Percentiles rank a stretch among this genome's conserved stretches.
Conservation (phyloP, 192 early-diverging fungal species). For the Coemansia sp. region DNA sequence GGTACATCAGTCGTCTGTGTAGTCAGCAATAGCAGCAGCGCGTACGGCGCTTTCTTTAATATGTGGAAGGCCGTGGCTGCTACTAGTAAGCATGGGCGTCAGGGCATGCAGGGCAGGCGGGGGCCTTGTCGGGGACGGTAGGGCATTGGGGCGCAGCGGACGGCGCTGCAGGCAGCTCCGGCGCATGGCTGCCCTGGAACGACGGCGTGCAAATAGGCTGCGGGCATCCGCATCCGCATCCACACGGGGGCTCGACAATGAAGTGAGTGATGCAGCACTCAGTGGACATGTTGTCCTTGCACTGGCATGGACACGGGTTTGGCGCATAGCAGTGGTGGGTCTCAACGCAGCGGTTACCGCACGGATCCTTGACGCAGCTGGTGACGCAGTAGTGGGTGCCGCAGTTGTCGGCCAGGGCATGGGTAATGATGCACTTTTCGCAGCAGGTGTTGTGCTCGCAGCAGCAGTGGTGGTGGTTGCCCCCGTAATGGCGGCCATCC, state of each 20-base stretch:
- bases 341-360: slow-evolving; percentile 51
- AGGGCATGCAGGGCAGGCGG: slow-evolving; percentile 37
- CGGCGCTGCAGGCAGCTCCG: slow-evolving; percentile 18
- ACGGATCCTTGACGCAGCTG: slow-evolving; percentile 56
- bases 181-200: slow-evolving; percentile 40
- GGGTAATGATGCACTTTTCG: slow-evolving; percentile 44
- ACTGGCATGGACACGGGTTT: slow-evolving; percentile 34
- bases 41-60: background rate
- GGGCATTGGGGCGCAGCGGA: slow-evolving; percentile 43
- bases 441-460: slow-evolving; percentile 42
- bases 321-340: slow-evolving; percentile 55
- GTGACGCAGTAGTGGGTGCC: slow-evolving; percentile 58
- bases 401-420: slow-evolving; percentile 50
- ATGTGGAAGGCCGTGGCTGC: background rate
- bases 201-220: slow-evolving; percentile 48
- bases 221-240: slow-evolving; percentile 44
- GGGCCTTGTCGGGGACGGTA: slow-evolving; percentile 18
- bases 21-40: too few species aligned
- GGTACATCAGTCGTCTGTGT: too few species aligned
- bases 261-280: slow-evolving; percentile 56
- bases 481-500: slow-evolving; percentile 12
- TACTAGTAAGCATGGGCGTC: slow-evolving; percentile 6
- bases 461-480: slow-evolving; percentile 38
- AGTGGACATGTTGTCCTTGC: slow-evolving; percentile 50
- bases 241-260: slow-evolving; percentile 51